These are phyloP conservation scores for Boletus speciosus DNA, from an alignment of 768 basidiomycete species.

Conservation along the genomic window DNA sequence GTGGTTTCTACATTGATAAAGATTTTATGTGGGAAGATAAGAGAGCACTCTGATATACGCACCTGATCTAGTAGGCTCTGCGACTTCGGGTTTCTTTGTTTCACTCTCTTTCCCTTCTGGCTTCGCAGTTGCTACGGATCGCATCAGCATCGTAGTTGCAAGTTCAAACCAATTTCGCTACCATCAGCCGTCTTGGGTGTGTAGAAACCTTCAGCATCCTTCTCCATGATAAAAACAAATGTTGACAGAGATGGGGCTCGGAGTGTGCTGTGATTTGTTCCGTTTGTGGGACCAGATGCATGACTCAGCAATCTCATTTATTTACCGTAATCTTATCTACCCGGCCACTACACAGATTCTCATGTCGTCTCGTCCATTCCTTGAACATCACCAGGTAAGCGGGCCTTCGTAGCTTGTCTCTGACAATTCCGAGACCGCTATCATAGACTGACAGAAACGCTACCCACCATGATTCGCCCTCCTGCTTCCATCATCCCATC, in stretches of 20 bases:
- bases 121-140: slow-evolving; percentile 7
- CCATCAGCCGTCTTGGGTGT: slow-evolving; percentile 46
- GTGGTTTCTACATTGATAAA: slow-evolving; percentile 29
- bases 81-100: slow-evolving; percentile 17
- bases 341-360: background rate
- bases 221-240: slow-evolving; percentile 46
- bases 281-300: background rate
- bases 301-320: slow-evolving; percentile 23
- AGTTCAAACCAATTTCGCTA: slow-evolving; percentile 19
- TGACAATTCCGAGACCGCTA: background rate
- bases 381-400: background rate
- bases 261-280: background rate
- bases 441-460: background rate
- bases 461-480: slow-evolving; percentile 4
- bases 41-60: slow-evolving; percentile 2
- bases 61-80: slow-evolving; percentile 22
- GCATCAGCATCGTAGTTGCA: slow-evolving; percentile 7
- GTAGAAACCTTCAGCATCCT: slow-evolving; percentile 80
- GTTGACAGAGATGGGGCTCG: slow-evolving; percentile 4
- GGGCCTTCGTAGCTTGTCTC: background rate
- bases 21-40: background rate
- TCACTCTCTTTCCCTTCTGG: slow-evolving; percentile 31
- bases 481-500: slow-evolving; percentile 7
- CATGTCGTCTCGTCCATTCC: background rate
- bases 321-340: slow-evolving; percentile 18